These are phyloP conservation scores for Rhytidiadelphus loreus DNA, from an alignment of 225 moss, liverwort and hornwort species.

Conservation along the genomic window DNA sequence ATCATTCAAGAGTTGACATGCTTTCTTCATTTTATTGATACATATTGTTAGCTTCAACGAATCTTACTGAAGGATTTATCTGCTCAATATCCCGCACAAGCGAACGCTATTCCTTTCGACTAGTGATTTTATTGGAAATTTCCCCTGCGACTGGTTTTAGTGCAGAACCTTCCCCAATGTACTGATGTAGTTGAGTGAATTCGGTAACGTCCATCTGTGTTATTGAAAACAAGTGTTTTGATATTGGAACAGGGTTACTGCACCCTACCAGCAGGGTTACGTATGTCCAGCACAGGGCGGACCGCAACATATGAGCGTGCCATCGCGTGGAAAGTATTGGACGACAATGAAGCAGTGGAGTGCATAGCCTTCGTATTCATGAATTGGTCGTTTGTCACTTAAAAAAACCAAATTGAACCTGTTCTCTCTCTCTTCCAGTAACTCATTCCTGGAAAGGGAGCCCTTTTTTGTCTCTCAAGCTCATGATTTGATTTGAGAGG, in stretches of 20 bases:
- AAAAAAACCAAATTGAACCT: not conserved
- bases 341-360: constrained; percentile 58
- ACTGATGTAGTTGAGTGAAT: not conserved
- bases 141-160: not conserved
- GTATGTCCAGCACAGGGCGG: constrained; percentile 71
- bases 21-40: not conserved
- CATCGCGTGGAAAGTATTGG: constrained; percentile 82
- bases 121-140: not conserved
- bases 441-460: not conserved
- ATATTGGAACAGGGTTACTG: constrained; percentile 45
- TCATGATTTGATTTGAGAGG: not conserved
- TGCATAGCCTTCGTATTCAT: constrained; percentile 83
- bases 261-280: constrained; percentile 69
- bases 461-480: not conserved
- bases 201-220: not conserved
- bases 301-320: constrained; percentile 67
- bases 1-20: no score
- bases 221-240: not conserved
- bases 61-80: not conserved
- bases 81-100: not conserved
- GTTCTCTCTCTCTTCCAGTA: not conserved
- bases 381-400: constrained; percentile 75
- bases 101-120: not conserved
- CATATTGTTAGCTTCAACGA: not conserved
- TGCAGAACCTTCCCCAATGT: not conserved